phyloP scores from a whole-genome alignment of 495 filamentous ascomycete genomes.

The Saxophila tyrrhenica region DNA sequence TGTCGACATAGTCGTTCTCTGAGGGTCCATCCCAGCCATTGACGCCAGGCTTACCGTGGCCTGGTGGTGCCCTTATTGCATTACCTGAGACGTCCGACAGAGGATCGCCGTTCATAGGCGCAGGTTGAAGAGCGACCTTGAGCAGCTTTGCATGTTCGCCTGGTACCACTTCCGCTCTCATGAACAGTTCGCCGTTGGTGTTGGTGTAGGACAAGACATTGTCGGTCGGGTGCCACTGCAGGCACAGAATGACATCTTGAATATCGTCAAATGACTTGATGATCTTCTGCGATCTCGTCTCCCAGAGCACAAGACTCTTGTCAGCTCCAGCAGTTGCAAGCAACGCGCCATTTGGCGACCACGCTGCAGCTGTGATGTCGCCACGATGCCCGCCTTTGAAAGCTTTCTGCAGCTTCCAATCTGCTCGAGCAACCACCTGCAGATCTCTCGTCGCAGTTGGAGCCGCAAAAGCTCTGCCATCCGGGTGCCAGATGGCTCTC shows the following conservation, averaged over 20 bases:
- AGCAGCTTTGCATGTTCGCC: constrained; percentile 52
- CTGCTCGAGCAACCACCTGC: constrained; percentile 69
- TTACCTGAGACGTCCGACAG: constrained; percentile 61
- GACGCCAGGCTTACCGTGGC: constrained; percentile 37
- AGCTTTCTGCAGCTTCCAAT: constrained; percentile 70
- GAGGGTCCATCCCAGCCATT: background rate
- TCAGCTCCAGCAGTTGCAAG: constrained; percentile 74
- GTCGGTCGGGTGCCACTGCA: constrained; percentile 81
- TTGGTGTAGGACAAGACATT: constrained; percentile 87
- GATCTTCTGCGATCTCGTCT: constrained; percentile 72
- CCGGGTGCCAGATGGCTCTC: constrained; percentile 80
- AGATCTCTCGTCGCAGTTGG: constrained; percentile 77
- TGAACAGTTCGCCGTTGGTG: constrained; percentile 81
- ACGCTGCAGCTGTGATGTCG: constrained; percentile 75
- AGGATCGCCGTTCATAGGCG: constrained; percentile 77
- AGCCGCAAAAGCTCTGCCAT: constrained; percentile 80
- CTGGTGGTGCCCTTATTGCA: constrained; percentile 38
- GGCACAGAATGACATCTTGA: constrained; percentile 59
- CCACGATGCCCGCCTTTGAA: constrained; percentile 72
- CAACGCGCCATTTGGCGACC: constrained; percentile 90
- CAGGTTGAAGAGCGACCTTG: constrained; percentile 50
- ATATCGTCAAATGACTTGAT: constrained; percentile 39
- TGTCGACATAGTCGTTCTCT: constrained; percentile 47
- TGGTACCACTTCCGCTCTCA: constrained; percentile 68
- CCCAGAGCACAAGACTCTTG: constrained; percentile 77